Percentiles rank a stretch among this genome's conserved stretches.
Conservation (phyloP, 108 stramenopile genomes). For the Schizochytrium sp. region DNA sequence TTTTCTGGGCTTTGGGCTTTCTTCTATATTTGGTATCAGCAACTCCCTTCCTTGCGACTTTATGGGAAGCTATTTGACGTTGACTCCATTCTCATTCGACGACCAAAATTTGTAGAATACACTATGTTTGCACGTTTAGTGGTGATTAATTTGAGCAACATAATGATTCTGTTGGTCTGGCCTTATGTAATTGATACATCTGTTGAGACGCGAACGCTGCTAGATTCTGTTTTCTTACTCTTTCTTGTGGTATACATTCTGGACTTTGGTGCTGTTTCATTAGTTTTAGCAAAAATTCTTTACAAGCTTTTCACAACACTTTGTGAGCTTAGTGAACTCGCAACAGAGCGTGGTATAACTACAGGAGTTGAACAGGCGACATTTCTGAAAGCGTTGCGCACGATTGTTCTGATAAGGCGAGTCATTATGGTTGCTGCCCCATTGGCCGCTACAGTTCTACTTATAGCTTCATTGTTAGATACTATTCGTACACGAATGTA, state of each 20-base stretch:
- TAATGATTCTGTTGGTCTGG: neutral
- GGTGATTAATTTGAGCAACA: neutral
- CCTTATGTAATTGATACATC: neutral
- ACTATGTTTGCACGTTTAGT: neutral
- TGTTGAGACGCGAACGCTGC: neutral
- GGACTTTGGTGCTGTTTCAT: slow-evolving; percentile 14
- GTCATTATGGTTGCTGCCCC: slow-evolving; percentile 22
- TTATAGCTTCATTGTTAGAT: neutral
- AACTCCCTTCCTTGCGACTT: slow-evolving; percentile 43
- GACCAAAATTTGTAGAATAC: slow-evolving; percentile 14
- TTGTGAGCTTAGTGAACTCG: neutral
- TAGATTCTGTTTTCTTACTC: neutral
- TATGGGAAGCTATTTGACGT: slow-evolving; percentile 52
- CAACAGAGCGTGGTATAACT: neutral
- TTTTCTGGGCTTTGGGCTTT: slow-evolving; percentile 32
- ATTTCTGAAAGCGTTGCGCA: slow-evolving; percentile 8
- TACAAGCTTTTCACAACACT: slow-evolving; percentile 52
- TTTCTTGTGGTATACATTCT: neutral
- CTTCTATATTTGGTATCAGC: slow-evolving; percentile 44
- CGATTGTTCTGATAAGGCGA: neutral
- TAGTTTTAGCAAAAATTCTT: slow-evolving; percentile 17
- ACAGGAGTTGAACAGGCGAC: slow-evolving; percentile 1
- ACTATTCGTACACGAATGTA: slow-evolving; percentile 32
- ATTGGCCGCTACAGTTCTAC: neutral
- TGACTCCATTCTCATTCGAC: slow-evolving; percentile 41